Percentiles rank a stretch among this genome's conserved stretches.
Evolutionary conservation across 768 basidiomycete genomes (phyloP).

Genomic region (Mycena rebaudengoi): DNA sequence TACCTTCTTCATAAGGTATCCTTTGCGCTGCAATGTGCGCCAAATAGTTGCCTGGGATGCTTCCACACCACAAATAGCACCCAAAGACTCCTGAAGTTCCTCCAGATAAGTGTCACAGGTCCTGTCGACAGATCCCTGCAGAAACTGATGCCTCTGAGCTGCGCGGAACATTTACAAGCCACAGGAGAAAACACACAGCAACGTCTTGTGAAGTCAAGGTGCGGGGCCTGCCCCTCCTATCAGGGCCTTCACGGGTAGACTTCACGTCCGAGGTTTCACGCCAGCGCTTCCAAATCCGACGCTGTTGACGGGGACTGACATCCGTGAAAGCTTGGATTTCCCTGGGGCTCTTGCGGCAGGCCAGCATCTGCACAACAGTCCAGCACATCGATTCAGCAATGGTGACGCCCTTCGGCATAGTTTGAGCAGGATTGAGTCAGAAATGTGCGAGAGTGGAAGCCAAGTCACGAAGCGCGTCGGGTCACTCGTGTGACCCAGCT

Average conservation of each 20-base stretch:
- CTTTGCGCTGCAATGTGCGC: slow-evolving; percentile 28
- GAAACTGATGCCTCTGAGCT: no score
- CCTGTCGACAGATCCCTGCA: slow-evolving; percentile 13
- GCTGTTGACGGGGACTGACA: slow-evolving; percentile 1
- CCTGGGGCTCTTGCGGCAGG: not conserved
- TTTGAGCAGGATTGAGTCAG: no score
- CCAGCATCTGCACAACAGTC: not conserved
- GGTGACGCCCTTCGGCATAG: not conserved
- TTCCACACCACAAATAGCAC: slow-evolving; percentile 22
- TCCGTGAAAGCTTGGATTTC: slow-evolving; percentile 3
- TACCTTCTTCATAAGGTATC: slow-evolving; percentile 39
- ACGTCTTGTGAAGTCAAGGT: not conserved
- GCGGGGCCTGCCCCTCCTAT: not conserved
- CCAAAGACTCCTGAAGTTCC: slow-evolving; percentile 36
- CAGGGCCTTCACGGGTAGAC: not conserved
- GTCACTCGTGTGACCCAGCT: no score
- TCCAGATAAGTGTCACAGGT: slow-evolving; percentile 37
- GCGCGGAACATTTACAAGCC: no score
- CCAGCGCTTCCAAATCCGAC: slow-evolving; percentile 4
- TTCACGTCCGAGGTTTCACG: slow-evolving; percentile 1
- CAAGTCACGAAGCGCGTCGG: no score
- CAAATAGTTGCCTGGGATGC: slow-evolving; percentile 35
- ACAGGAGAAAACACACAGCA: not conserved
- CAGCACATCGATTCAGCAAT: slow-evolving; percentile 3
- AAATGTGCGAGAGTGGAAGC: no score